Base-by-base conservation (phyloP, 257 asterid genomes). In the Eucommia ulmoides region DNA sequence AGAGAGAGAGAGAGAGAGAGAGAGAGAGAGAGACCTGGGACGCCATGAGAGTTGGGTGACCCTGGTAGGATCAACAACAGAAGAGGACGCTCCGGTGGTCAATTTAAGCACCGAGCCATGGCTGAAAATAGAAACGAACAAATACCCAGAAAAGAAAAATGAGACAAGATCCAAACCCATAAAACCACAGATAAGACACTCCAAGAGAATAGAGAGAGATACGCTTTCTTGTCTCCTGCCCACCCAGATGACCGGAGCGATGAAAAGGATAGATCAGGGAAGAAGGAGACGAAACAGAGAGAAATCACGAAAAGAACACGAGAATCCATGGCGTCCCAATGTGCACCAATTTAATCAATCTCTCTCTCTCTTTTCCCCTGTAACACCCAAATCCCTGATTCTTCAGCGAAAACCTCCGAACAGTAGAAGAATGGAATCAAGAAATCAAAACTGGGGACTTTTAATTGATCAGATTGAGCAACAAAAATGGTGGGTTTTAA, bases 11-110 rank as follows among this genome's bases (percentile, higher is more conserved):
- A 7, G 1, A 45, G 23, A 49, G 25, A 55, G 51, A 33, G 0
- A 15, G 7, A 42, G 22, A 18, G 48, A 2, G 16, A 5, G 44
- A 20, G 41, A 88, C 95, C 97, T 82, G 53, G 94, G 96, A 10
- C 19, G 66, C 96, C 98, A 79, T 53, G 95, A 86, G 57, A 91
- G 75, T 70, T 77, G 96, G 42, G 75, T 70, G 57, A 79, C 94
- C 49, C 79, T 74, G 23, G 82, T 74, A 25, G 95, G 98, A 73
- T 86, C 94, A 61, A 83, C 45, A n/a, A 65, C 20, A 59, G 80
- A 46, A 47, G 83, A 54, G 16, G 88, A 52, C 22, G 57, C 57
- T 47, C 75, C 85, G 7, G 66, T 67, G 1, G 20, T 49, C 74
- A 74, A 33, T 69, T 67, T 74, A 54, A 72, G 47, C 61, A 68